Evolutionary conservation across 2,329 filamentous ascomycete genomes (phyloP).

Genomic region (Cadophora sp.): DNA sequence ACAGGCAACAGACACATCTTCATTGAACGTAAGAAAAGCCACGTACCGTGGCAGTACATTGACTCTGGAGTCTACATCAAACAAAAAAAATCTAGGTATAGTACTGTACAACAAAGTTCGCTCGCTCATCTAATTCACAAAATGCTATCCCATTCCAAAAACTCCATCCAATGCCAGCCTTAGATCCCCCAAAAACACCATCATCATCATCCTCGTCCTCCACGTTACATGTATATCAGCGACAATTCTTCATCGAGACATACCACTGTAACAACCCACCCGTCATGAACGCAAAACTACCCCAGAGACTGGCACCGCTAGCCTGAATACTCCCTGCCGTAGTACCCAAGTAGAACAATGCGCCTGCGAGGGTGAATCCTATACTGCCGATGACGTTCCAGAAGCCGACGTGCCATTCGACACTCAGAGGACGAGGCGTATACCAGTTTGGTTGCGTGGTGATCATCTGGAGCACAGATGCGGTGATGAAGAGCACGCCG

Average conservation of each 20-base stretch:
- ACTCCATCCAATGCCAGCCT: background rate
- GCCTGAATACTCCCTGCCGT: slow-evolving; percentile 23
- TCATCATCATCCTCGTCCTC: background rate
- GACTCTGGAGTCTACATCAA: background rate
- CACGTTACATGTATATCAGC: slow-evolving; percentile 1
- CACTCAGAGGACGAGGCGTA: slow-evolving; percentile 14
- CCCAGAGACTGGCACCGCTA: slow-evolving; percentile 33
- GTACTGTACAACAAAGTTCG: background rate
- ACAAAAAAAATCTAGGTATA: background rate
- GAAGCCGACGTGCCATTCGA: slow-evolving; percentile 34
- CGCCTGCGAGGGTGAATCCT: slow-evolving; percentile 35
- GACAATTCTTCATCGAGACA: slow-evolving; percentile 32
- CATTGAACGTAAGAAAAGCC: background rate
- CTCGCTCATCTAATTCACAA: slow-evolving; percentile 9
- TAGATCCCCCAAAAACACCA: background rate
- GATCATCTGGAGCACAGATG: slow-evolving; percentile 27
- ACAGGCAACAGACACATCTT: too few species aligned
- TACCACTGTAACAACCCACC: slow-evolving; percentile 38
- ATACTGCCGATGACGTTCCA: slow-evolving; percentile 34
- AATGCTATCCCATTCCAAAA: background rate
- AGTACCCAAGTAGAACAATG: slow-evolving; percentile 28
- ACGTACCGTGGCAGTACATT: background rate
- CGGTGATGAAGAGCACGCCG: slow-evolving; percentile 33
- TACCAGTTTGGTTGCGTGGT: slow-evolving; percentile 33
- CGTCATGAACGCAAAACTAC: slow-evolving; percentile 36